Conservation (phyloP, 1,284 basidiomycete genomes). For the Apiotrichum laibachii region DNA sequence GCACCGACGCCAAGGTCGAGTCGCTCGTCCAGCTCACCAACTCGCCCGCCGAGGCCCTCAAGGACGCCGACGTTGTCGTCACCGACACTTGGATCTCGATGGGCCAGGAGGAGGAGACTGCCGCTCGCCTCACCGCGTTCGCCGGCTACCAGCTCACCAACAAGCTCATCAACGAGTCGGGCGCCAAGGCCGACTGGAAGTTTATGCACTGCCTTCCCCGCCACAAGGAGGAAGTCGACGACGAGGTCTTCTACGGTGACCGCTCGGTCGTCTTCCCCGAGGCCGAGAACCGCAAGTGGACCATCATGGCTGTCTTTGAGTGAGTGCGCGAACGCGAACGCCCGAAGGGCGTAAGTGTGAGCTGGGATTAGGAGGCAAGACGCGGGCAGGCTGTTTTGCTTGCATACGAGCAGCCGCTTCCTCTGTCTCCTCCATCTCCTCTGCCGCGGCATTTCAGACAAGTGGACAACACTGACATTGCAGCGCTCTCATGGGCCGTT, state of each 20-base stretch:
- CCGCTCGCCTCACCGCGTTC: conserved; percentile 82
- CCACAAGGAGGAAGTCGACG: conserved; percentile 89
- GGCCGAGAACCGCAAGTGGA: conserved; percentile 86
- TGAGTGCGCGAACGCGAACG: conserved; percentile 24
- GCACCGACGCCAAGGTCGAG: conserved; percentile 44
- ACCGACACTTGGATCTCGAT: conserved; percentile 99
- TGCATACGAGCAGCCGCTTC: too few species aligned
- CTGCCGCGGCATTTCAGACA: too few species aligned
- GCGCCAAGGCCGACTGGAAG: conserved; percentile 84
- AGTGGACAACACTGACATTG: too few species aligned
- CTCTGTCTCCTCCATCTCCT: too few species aligned
- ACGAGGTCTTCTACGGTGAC: conserved; percentile 66
- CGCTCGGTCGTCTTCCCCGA: conserved; percentile 55
- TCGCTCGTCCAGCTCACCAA: conserved; percentile 45
- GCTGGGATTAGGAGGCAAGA: too few species aligned
- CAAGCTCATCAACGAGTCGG: conserved; percentile 68
- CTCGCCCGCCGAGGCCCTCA: conserved; percentile 75
- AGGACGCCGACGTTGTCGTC: conserved; percentile 86
- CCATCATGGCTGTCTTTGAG: conserved; percentile 68
- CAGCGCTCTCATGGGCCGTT: too few species aligned
- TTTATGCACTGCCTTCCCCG: conserved; percentile 96
- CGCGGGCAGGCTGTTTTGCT: not conserved
- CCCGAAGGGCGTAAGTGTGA: not conserved
- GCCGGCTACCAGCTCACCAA: conserved; percentile 93
- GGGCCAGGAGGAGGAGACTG: conserved; percentile 95